Base-by-base conservation (phyloP, 2,329 filamentous ascomycete genomes). In the Pseudogymnoascus destructans region DNA sequence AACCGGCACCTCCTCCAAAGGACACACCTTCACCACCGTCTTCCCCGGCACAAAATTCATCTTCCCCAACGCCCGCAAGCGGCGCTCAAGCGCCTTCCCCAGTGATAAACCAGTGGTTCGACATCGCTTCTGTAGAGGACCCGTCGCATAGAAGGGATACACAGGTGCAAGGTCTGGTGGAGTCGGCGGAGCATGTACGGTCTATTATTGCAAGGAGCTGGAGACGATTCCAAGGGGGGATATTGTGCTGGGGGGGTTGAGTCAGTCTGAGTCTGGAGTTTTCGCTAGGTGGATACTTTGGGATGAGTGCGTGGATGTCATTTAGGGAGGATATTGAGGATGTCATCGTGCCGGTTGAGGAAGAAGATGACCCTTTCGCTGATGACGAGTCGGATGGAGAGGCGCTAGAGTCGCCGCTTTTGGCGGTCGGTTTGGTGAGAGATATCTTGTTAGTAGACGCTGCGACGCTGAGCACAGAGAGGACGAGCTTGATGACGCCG, bases 91-190 rank as follows among this genome's bases (percentile, higher is more conserved):
- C 0, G 68, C 71, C 2, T 73, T 77, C 42, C 71, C 67, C 70
- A 0, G 66, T 69, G 9, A 71, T 79, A 35, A 73, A 74, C 7
- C 75, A 78, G 63, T 81, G 78, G 77, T 79, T 78, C 61, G 73
- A 80, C 62, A 70, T 74, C 8, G 74, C 70, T 15, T 70, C 70
- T 1, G 65, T 77, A 0, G 61, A 69, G 0, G 68, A 76, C 35
- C 75, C 72, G 0, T 67, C 68, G 0, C 64, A 72, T n/a, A 69
- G 72, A 36, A 68, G 69, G 46, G 67, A 78, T 4, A 61, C 72
- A 8, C 75, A 79, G 64, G 46, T 75, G 1, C 65, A 73, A 2
- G 77, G 77, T 0, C 66, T 80, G 1, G 65, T 65, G 3, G 73
- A 78, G 61, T 75, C 73, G 1, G 68, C 63, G 0, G 61, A 55